Evolutionary conservation across 1,284 basidiomycete genomes (phyloP).

Genomic region (Pyrrhoderma noxium): DNA sequence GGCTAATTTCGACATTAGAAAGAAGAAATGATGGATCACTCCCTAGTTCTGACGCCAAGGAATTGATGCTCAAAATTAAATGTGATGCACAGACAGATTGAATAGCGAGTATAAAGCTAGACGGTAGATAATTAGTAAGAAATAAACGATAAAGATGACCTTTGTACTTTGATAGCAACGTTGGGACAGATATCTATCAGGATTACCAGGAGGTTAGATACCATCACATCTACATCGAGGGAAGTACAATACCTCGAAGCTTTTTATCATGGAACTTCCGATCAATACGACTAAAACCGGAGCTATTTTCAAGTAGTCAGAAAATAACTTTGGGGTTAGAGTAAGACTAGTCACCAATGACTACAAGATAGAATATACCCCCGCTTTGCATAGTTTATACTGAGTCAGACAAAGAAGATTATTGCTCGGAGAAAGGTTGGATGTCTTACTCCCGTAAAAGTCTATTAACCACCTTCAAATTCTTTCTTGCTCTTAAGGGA

Average conservation of each 20-base stretch:
- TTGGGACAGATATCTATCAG: slow-evolving; percentile 21
- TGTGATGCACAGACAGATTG: slow-evolving; percentile 26
- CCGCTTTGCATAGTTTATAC: no score
- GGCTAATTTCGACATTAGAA: slow-evolving; percentile 27
- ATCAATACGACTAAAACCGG: not conserved
- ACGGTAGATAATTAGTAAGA: not conserved
- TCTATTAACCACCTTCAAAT: slow-evolving; percentile 17
- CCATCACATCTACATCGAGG: not conserved
- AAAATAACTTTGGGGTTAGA: slow-evolving; percentile 13
- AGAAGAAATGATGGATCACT: slow-evolving; percentile 26
- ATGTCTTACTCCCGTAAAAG: slow-evolving; percentile 24
- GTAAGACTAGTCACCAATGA: slow-evolving; percentile 22
- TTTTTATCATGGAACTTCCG: not conserved
- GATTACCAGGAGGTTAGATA: not conserved
- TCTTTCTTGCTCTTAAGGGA: slow-evolving; percentile 2
- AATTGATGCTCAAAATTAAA: slow-evolving; percentile 28
- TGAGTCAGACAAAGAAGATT: not conserved
- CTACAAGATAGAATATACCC: slow-evolving; percentile 23
- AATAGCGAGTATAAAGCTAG: slow-evolving; percentile 22
- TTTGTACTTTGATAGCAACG: slow-evolving; percentile 24
- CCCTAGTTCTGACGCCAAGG: slow-evolving; percentile 25
- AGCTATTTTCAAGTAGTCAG: slow-evolving; percentile 3
- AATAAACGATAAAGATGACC: not conserved
- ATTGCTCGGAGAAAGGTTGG: not conserved
- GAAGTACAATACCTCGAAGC: not conserved